phyloP scores from a whole-genome alignment of 2,329 filamentous ascomycete genomes.

The Bimuria novae-zelandiae region DNA sequence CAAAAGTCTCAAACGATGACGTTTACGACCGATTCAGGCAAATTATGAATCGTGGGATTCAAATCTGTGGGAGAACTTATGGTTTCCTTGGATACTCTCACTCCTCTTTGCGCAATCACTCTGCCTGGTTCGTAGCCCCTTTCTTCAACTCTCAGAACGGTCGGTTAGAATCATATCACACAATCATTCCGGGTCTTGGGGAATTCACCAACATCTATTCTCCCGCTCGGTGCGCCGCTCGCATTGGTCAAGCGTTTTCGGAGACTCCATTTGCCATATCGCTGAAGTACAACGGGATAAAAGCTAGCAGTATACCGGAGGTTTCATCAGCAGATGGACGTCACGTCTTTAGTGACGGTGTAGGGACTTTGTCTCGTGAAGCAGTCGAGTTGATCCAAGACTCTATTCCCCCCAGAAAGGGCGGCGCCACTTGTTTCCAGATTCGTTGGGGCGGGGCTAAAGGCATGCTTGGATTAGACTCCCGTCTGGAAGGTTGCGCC shows the following conservation, averaged over 20 bases:
- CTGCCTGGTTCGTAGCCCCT: slow-evolving; percentile 22
- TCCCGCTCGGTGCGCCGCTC: slow-evolving; percentile 60
- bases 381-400: slow-evolving; percentile 54
- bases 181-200: slow-evolving; percentile 11
- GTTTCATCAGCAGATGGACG: slow-evolving; percentile 51
- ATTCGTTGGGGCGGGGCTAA: slow-evolving; percentile 75
- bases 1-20: slow-evolving; percentile 24
- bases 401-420: slow-evolving; percentile 51
- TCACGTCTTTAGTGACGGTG: slow-evolving; percentile 75
- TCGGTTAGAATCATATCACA: slow-evolving; percentile 1
- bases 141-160: not conserved
- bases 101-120: slow-evolving; percentile 15
- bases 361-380: slow-evolving; percentile 67
- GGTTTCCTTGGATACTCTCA: slow-evolving; percentile 19
- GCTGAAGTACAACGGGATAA: slow-evolving; percentile 22
- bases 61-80: slow-evolving; percentile 13
- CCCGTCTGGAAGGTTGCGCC: slow-evolving; percentile 58
- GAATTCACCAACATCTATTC: slow-evolving; percentile 51
- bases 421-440: slow-evolving; percentile 65
- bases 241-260: slow-evolving; percentile 70
- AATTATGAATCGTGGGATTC: slow-evolving; percentile 62
- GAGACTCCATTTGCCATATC: slow-evolving; percentile 72
- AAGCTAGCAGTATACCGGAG: slow-evolving; percentile 47
- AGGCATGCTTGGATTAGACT: slow-evolving; percentile 75
- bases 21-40: slow-evolving; percentile 56